Evolutionary conservation across 306 rosid species (phyloP).

Genomic region (Glycyrrhiza uralensis): DNA sequence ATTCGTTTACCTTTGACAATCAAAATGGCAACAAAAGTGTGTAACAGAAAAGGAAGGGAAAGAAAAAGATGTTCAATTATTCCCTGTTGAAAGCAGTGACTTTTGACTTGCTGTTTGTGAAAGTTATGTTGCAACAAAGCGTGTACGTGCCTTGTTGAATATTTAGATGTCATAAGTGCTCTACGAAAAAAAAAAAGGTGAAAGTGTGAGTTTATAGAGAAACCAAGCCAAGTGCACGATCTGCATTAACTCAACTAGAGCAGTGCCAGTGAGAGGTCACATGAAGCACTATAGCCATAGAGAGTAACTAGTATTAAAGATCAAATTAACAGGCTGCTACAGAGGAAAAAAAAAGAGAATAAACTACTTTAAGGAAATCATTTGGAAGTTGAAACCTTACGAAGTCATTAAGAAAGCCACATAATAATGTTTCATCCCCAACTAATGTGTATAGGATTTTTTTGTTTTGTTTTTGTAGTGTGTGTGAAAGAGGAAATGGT

Average conservation of each 20-base stretch:
- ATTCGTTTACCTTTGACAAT: constrained; percentile 45
- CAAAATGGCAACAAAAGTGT: constrained; percentile 31
- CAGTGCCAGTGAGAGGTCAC: constrained; percentile 18
- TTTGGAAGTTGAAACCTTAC: not conserved
- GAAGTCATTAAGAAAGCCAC: not conserved
- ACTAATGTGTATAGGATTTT: not conserved
- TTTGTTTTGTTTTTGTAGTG: not conserved
- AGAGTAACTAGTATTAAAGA: not conserved
- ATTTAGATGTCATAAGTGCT: constrained; percentile 39
- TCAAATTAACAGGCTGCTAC: not conserved
- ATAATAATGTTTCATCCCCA: not conserved
- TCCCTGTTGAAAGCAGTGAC: constrained; percentile 47
- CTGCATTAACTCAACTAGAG: constrained; percentile 15
- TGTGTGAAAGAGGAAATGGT: constrained; percentile 22
- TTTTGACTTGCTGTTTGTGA: constrained; percentile 73
- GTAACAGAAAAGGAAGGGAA: constrained; percentile 35
- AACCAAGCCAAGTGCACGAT: constrained; percentile 27
- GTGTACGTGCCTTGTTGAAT: constrained; percentile 31
- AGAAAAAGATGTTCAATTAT: constrained; percentile 42
- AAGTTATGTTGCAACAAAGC: constrained; percentile 41
- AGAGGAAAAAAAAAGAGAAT: not conserved
- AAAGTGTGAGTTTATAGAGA: constrained; percentile 2
- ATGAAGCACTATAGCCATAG: constrained; percentile 8
- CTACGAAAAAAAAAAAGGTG: constrained; percentile 32
- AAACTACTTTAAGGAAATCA: not conserved